Conservation (phyloP, 495 filamentous ascomycete genomes). For the Aspergillus wentii region DNA sequence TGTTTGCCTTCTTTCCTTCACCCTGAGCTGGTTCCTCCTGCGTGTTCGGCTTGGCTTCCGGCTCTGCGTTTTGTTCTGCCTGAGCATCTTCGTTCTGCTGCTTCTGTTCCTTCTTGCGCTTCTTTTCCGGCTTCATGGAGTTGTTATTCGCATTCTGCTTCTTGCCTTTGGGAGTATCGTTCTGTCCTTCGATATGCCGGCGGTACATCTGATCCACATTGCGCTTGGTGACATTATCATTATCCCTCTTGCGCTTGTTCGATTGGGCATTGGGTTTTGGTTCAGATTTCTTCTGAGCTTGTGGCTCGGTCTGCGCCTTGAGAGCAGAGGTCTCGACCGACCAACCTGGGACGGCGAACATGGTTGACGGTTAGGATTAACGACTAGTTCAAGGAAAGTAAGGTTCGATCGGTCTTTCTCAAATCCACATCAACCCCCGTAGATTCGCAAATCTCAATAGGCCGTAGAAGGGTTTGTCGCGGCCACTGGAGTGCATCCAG, state of each 20-base stretch:
- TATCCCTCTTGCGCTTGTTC: slow-evolving; percentile 53
- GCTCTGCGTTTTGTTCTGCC: slow-evolving; percentile 40
- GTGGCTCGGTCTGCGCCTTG: slow-evolving; percentile 59
- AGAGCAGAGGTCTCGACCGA: slow-evolving; percentile 65
- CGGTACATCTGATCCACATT: slow-evolving; percentile 78
- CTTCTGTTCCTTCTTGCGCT: slow-evolving; percentile 36
- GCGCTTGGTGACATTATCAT: slow-evolving; percentile 55
- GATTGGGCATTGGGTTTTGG: slow-evolving; percentile 29
- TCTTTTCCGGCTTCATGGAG: slow-evolving; percentile 33
- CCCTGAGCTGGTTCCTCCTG: slow-evolving; percentile 20
- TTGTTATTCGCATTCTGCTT: slow-evolving; percentile 13
- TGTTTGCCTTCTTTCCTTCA: slow-evolving; percentile 18
- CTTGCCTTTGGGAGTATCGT: slow-evolving; percentile 8
- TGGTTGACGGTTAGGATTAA: too few species aligned
- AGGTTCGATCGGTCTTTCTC: not conserved
- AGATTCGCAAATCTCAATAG: too few species aligned
- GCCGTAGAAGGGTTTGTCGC: too few species aligned
- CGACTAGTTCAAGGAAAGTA: too few species aligned
- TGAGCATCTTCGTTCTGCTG: slow-evolving; percentile 4
- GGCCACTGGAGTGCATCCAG: too few species aligned
- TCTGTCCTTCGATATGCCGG: slow-evolving; percentile 68
- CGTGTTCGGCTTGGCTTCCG: slow-evolving; percentile 15
- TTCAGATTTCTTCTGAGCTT: slow-evolving; percentile 20
- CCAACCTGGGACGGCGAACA: slow-evolving; percentile 96
- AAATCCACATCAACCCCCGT: too few species aligned